These are phyloP conservation scores for Brassica balearica DNA, from an alignment of 441 rosid genomes.

Conservation along the genomic window DNA sequence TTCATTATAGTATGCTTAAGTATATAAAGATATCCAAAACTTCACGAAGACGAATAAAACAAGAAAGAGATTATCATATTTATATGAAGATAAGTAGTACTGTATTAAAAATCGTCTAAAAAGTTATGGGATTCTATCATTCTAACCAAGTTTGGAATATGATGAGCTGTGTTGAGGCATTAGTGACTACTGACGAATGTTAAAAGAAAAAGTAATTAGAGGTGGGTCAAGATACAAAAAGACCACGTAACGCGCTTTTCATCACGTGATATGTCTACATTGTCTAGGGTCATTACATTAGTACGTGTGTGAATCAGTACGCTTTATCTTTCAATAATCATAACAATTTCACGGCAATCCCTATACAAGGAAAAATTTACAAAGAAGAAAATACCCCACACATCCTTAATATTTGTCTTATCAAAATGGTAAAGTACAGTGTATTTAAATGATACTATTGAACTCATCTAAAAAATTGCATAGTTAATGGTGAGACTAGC, in stretches of 20 bases:
- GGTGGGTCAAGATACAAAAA: constrained; percentile 38
- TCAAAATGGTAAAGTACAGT: neutral
- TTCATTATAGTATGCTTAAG: constrained; percentile 11
- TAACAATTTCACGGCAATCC: constrained; percentile 18
- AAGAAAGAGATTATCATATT: neutral
- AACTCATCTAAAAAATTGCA: too few species aligned
- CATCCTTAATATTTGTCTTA: constrained; percentile 19
- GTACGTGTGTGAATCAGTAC: constrained; percentile 13
- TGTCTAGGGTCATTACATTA: constrained; percentile 33
- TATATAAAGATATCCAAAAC: neutral
- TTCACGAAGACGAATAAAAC: constrained; percentile 28
- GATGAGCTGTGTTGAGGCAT: constrained; percentile 37
- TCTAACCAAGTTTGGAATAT: constrained; percentile 44
- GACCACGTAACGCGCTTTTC: constrained; percentile 27
- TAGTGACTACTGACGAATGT: constrained; percentile 21
- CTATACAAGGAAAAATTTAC: constrained; percentile 7
- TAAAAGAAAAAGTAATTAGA: constrained; percentile 31
- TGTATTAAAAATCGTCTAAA: constrained; percentile 6
- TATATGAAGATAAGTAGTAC: neutral
- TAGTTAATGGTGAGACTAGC: neutral
- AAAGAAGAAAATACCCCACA: constrained; percentile 9
- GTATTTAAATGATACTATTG: neutral
- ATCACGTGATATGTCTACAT: constrained; percentile 45
- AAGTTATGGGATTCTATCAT: constrained; percentile 27
- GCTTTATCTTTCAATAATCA: constrained; percentile 29